These are phyloP conservation scores for Collariella sp. DNA, from an alignment of 495 filamentous ascomycete genomes.

Conservation along the genomic window DNA sequence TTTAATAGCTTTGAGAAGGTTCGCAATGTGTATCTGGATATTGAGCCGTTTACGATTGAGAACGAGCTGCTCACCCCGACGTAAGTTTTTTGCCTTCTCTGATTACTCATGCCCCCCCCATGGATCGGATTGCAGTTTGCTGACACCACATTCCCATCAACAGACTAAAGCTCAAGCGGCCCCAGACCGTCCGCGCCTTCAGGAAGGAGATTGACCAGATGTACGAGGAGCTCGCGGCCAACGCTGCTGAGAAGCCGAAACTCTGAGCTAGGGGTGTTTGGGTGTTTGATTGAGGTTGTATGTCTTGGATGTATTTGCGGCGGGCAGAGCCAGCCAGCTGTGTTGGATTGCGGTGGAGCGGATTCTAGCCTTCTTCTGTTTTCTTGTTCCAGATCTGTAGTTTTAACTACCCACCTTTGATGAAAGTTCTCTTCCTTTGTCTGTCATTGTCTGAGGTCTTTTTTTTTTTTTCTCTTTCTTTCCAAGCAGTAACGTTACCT, in stretches of 20 bases:
- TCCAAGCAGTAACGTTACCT: too few relatives aligned
- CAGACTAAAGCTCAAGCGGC: constrained; percentile 91
- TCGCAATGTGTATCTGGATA: constrained; percentile 58
- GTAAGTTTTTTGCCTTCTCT: constrained; percentile 49
- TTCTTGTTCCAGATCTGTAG: too few relatives aligned
- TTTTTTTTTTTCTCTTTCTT: too few relatives aligned
- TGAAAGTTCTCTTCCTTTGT: too few relatives aligned
- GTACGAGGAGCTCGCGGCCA: constrained; percentile 57
- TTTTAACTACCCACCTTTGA: too few relatives aligned
- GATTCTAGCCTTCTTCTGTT: too few relatives aligned
- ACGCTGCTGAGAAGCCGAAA: constrained; percentile 32
- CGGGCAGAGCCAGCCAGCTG: too few relatives aligned
- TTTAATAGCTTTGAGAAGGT: constrained; percentile 87
- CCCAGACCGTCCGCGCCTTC: constrained; percentile 73
- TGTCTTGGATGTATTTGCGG: too few relatives aligned
- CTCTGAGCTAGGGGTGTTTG: too few relatives aligned
- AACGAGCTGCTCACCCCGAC: constrained; percentile 94
- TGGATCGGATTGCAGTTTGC: not conserved
- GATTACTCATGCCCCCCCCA: not conserved
- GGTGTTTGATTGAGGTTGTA: not conserved
- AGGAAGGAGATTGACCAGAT: constrained; percentile 65
- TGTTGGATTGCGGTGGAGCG: too few relatives aligned
- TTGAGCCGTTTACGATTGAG: constrained; percentile 91
- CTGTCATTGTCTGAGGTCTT: too few relatives aligned
- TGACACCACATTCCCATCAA: not conserved